A percentile compares a stretch with the other conserved stretches of the same genome.
Evolutionary conservation across 2,329 filamentous ascomycete genomes (phyloP).

Genomic region (Trichoderma sp.): DNA sequence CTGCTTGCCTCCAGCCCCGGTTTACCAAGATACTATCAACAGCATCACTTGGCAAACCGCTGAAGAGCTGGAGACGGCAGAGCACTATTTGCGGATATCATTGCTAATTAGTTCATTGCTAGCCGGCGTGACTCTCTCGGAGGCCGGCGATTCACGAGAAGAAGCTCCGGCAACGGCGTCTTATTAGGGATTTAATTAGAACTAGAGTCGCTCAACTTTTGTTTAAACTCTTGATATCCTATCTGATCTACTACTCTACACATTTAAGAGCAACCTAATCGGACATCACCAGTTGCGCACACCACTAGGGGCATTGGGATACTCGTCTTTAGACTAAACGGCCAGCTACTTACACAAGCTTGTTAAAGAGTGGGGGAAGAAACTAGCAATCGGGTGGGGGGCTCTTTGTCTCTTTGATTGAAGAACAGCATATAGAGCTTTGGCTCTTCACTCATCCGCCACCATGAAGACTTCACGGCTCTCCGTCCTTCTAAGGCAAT

Average conservation of each 20-base stretch:
- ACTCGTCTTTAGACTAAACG: neutral
- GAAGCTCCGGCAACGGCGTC: neutral
- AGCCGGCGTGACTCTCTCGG: constrained; percentile 9
- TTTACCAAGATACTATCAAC: neutral
- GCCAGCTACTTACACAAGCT: neutral
- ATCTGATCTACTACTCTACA: neutral
- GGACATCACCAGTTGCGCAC: neutral
- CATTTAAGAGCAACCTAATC: neutral
- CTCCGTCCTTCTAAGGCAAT: neutral
- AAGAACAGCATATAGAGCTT: neutral
- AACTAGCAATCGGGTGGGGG: constrained; percentile 4
- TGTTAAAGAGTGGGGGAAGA: constrained; percentile 14
- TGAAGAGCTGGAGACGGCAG: neutral
- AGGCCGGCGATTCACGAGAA: constrained; percentile 12
- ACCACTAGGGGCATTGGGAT: neutral
- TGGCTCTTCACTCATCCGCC: neutral
- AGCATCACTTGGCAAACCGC: neutral
- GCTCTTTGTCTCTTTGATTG: neutral
- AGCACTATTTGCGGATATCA: constrained; percentile 6
- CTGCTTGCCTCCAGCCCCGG: neutral
- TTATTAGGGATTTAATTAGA: neutral
- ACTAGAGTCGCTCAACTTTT: neutral
- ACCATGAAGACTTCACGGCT: constrained; percentile 19
- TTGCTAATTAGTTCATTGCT: constrained; percentile 15
- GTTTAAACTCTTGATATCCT: neutral